Evolutionary conservation across 73 alveolate species (phyloP), one percentile per base, ranked within the genome.

Genomic region (Durusdinium trenchii): DNA sequence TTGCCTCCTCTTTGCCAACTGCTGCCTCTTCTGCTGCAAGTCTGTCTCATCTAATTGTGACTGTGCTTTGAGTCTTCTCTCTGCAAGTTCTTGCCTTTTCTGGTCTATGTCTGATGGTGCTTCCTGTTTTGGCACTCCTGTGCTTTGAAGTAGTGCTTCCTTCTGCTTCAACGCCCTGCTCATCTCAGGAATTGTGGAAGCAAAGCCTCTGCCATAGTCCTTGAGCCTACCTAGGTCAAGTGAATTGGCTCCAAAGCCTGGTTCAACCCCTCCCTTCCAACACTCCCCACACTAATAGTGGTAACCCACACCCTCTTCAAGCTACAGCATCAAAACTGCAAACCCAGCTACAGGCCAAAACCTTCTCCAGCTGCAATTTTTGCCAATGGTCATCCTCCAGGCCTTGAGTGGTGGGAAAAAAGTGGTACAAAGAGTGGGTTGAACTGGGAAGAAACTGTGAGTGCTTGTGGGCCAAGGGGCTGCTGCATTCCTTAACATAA

Each of bases 401-500:
- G 50, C 82, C 82, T 69, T 23, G 42, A 64, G 78, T 12, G 78
- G 78, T 69, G 82, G 9, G 50, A 16, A 45, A 32, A 62, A 3
- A 35, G 32, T 62, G 18, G 76, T 62, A 3, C 32, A 20, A 5
- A 20, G 4, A 23, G 82, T 23, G 20, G 38, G 82, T 35, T n/a
- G 48, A 3, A 30, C 28, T 32, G 50, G 50, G 32, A n/a, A n/a
- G n/a, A n/a, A n/a, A n/a, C n/a, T 16, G 6, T 14, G 50, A 30
- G 82, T 3, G n/a, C n/a, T n/a, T n/a, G n/a, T 69, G 50, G 38
- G 82, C 82, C 82, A 69, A 69, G 82, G 14, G 20, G 82, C 82
- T 10, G 38, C 82, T 30, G 82, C 82, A 69, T 35, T 69, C 82
- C 4, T 14, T 26, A 4, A 69, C 50, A 69, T 69, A 69, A 45